A percentile compares a stretch with the other conserved stretches of the same genome.
Evolutionary conservation across 78 protist genomes (phyloP).

Genomic region (Dictyostelium purpureum): DNA sequence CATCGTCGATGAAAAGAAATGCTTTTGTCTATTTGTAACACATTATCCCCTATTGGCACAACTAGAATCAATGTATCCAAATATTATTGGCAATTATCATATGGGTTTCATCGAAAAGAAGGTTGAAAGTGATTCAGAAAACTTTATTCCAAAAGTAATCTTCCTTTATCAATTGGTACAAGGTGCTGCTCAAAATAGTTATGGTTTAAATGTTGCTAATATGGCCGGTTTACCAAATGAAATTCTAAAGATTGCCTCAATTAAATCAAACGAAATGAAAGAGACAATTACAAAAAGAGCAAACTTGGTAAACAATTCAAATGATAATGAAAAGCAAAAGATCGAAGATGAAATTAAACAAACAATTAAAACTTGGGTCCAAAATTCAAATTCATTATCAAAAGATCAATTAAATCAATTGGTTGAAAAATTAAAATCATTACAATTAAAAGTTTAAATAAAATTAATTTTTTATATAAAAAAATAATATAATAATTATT

Average conservation of each 20-base stretch:
- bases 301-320: neutral
- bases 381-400: neutral
- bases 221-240: conserved; percentile 64
- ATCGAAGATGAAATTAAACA: neutral
- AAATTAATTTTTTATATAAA: neutral
- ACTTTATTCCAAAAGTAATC: conserved; percentile 24
- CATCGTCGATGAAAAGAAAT: conserved; percentile 30
- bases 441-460: neutral
- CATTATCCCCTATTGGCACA: conserved; percentile 89
- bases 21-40: conserved; percentile 92
- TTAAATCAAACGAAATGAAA: conserved; percentile 63
- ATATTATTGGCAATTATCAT: conserved; percentile 68
- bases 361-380: neutral
- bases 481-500: too few species aligned
- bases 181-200: conserved; percentile 49
- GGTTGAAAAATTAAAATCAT: neutral
- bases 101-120: conserved; percentile 85
- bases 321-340: neutral
- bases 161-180: conserved; percentile 74
- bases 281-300: conserved; percentile 28
- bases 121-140: neutral
- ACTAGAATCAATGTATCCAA: conserved; percentile 49
- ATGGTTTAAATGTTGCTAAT: conserved; percentile 78
- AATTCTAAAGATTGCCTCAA: neutral
- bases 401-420: neutral